A percentile compares a stretch with the other conserved stretches of the same genome.
These are phyloP conservation scores for Candida odintsovae DNA, from an alignment of 805 yeast species.

Conservation along the genomic window DNA sequence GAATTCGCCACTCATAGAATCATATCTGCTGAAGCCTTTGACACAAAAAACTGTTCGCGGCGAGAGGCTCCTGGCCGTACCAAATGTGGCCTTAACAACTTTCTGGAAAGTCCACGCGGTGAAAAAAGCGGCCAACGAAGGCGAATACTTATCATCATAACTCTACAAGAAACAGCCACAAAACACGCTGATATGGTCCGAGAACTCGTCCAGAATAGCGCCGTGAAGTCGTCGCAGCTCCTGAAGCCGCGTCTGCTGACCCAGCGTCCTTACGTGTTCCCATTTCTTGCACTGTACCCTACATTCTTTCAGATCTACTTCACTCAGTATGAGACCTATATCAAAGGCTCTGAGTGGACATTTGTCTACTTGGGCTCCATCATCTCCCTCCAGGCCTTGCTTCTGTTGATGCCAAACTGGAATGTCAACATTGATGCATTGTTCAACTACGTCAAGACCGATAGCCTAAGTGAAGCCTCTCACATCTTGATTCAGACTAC, in stretches of 20 bases:
- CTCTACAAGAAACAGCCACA: not conserved
- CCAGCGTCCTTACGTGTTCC: constrained; percentile 74
- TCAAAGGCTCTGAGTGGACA: constrained; percentile 94
- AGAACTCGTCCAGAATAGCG: constrained; percentile 61
- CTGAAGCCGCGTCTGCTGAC: constrained; percentile 59
- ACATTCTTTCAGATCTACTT: constrained; percentile 58
- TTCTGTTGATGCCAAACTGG: constrained; percentile 95
- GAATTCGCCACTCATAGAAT: too few relatives aligned
- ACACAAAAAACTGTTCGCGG: too few relatives aligned
- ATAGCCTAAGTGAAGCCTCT: constrained; percentile 54
- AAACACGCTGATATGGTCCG: constrained; percentile 4
- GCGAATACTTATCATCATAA: not conserved
- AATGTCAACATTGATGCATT: constrained; percentile 60
- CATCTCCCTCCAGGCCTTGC: constrained; percentile 63
- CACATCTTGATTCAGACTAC: constrained; percentile 75
- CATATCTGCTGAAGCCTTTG: too few relatives aligned
- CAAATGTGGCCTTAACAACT: not conserved
- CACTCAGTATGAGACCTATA: constrained; percentile 69
- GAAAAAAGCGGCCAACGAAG: not conserved
- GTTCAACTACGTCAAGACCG: constrained; percentile 61
- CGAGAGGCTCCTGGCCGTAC: too few relatives aligned
- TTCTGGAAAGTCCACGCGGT: not conserved
- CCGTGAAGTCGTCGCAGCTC: constrained; percentile 66
- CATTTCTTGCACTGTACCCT: constrained; percentile 77
- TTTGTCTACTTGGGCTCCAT: constrained; percentile 77